Evolutionary conservation across 352 stramenopile genomes (phyloP).

Genomic region (Pelagophyceae sp.): DNA sequence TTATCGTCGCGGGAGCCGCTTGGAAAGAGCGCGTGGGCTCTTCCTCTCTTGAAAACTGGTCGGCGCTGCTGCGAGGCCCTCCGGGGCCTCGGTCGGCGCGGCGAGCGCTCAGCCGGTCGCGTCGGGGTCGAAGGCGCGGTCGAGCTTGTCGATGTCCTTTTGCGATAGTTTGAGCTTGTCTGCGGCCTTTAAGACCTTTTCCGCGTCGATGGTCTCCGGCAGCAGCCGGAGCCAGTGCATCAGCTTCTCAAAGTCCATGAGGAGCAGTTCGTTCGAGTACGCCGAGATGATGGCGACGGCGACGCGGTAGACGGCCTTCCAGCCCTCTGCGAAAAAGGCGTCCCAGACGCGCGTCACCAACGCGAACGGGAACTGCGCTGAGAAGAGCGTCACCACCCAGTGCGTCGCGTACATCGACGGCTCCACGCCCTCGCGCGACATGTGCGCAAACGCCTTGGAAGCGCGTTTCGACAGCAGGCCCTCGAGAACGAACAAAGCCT

Average conservation of each 20-base stretch:
- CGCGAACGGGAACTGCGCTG: slow-evolving; percentile 91
- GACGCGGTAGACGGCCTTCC: slow-evolving; percentile 90
- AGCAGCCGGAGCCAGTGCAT: slow-evolving; percentile 4
- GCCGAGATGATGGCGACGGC: slow-evolving; percentile 71
- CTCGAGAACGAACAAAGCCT: slow-evolving; percentile 61
- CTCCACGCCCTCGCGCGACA: background rate
- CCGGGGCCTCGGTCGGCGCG: too few species aligned
- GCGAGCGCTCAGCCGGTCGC: too few species aligned
- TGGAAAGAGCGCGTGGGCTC: too few species aligned
- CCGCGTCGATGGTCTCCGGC: slow-evolving; percentile 4
- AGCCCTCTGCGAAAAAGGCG: slow-evolving; percentile 49
- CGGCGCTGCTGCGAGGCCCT: too few species aligned
- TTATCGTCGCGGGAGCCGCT: too few species aligned
- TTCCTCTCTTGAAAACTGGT: too few species aligned
- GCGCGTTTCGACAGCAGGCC: slow-evolving; percentile 50
- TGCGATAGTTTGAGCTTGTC: background rate
- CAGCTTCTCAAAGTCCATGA: slow-evolving; percentile 11
- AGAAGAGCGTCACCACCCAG: slow-evolving; percentile 91
- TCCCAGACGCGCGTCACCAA: slow-evolving; percentile 94
- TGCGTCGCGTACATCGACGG: slow-evolving; percentile 83
- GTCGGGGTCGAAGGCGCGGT: background rate
- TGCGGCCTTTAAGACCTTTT: background rate
- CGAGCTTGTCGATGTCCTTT: background rate
- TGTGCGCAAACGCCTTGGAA: slow-evolving; percentile 42
- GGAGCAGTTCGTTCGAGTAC: background rate